A percentile compares a stretch with the other conserved stretches of the same genome.
Conservation (phyloP, 2,329 filamentous ascomycete genomes). For the Fusarium bulbicola region DNA sequence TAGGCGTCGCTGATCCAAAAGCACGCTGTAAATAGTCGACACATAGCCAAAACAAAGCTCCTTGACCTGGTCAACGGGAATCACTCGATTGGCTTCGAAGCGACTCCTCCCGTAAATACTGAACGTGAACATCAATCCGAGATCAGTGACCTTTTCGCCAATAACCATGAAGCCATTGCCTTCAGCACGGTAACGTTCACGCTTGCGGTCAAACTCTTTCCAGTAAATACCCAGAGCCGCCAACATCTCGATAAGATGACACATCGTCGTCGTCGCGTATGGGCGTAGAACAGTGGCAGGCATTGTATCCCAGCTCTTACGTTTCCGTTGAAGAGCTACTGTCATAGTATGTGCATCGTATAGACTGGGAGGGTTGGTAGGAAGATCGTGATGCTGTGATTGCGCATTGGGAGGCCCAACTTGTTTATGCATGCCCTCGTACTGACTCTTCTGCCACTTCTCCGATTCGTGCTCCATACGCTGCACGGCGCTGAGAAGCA, state of each 20-base stretch:
- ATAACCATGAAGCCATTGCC: conserved; percentile 64
- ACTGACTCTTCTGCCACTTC: conserved; percentile 55
- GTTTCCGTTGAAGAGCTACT: conserved; percentile 57
- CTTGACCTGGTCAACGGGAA: conserved; percentile 63
- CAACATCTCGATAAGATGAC: conserved; percentile 63
- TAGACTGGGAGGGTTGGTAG: conserved; percentile 39
- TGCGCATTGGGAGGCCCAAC: conserved; percentile 32
- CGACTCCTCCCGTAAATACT: conserved; percentile 58
- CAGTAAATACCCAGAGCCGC: conserved; percentile 66
- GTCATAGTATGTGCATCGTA: conserved; percentile 51
- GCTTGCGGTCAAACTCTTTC: conserved; percentile 64
- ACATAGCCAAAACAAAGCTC: conserved; percentile 65
- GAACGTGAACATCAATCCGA: conserved; percentile 65
- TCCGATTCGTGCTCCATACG: conserved; percentile 58
- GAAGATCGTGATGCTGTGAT: conserved; percentile 31
- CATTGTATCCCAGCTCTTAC: conserved; percentile 63
- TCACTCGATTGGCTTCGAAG: conserved; percentile 61
- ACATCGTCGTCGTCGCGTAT: conserved; percentile 65
- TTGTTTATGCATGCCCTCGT: conserved; percentile 36
- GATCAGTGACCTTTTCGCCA: conserved; percentile 56
- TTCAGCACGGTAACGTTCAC: conserved; percentile 62
- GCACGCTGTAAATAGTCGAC: conserved; percentile 61
- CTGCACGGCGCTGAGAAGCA: conserved; percentile 60
- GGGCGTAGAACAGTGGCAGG: conserved; percentile 57
- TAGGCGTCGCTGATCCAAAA: conserved; percentile 52